These are phyloP conservation scores for Coprinellus micaceus DNA, from an alignment of 768 basidiomycete species.

Conservation along the genomic window DNA sequence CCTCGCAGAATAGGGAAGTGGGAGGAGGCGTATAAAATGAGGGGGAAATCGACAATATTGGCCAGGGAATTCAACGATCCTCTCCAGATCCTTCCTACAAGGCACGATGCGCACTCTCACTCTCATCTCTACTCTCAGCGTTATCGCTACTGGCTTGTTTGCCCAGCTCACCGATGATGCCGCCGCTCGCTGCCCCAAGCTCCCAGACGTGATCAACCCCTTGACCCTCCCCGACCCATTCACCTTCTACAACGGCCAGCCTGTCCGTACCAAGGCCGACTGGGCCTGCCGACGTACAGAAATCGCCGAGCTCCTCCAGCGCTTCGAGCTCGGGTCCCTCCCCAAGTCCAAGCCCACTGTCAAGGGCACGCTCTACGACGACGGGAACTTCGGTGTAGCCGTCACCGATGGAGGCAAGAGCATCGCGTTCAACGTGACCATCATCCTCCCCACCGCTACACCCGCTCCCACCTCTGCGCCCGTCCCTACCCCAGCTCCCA, in stretches of 20 bases:
- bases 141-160: constrained; percentile 20
- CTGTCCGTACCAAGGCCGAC: constrained; percentile 40
- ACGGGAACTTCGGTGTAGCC: constrained; percentile 36
- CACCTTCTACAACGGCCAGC: constrained; percentile 42
- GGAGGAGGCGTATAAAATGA: no score
- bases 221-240: constrained; percentile 52
- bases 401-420: constrained; percentile 39
- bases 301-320: constrained; percentile 45
- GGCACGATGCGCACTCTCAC: no score
- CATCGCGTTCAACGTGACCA: constrained; percentile 45
- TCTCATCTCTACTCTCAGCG: constrained; percentile 10
- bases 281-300: constrained; percentile 51
- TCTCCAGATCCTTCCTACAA: no score
- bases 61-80: no score
- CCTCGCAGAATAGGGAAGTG: no score
- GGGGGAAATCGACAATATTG: no score
- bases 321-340: constrained; percentile 48
- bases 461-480: no score
- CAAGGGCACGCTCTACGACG: constrained; percentile 39
- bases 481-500: no score
- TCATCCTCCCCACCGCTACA: constrained; percentile 36
- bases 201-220: constrained; percentile 27
- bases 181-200: constrained; percentile 25
- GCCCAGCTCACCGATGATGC: constrained; percentile 24
- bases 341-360: constrained; percentile 42